Conservation (phyloP, 2,329 filamentous ascomycete genomes). For the Macrophomina phaseolina region DNA sequence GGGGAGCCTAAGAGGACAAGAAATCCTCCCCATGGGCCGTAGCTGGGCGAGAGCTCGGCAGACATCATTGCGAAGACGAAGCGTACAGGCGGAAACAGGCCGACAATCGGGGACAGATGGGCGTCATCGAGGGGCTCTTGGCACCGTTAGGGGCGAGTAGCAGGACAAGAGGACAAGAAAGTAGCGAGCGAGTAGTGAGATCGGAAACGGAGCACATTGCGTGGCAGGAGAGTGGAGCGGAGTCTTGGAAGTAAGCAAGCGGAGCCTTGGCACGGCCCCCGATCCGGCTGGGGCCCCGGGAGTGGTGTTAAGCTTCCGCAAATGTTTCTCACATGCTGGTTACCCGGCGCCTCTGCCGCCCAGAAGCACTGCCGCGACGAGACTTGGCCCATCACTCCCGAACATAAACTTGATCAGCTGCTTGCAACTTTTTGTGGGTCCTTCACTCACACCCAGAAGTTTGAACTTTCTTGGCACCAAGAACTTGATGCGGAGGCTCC, state of each 20-base stretch:
- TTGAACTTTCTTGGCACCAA: conserved; percentile 1
- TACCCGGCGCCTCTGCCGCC: conserved; percentile 15
- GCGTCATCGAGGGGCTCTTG: not conserved
- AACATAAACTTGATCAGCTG: conserved; percentile 6
- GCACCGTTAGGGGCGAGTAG: not conserved
- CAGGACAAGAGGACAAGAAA: conserved; percentile 5
- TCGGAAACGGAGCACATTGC: not conserved
- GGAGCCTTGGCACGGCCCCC: conserved; percentile 11
- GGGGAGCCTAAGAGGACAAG: conserved; percentile 17
- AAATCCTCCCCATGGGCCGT: conserved; percentile 8
- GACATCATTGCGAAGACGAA: conserved; percentile 7
- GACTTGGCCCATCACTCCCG: conserved; percentile 12
- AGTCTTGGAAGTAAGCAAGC: conserved; percentile 16
- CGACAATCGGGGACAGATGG: not conserved
- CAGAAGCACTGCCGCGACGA: not conserved
- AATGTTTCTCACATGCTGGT: not conserved
- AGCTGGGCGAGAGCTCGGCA: conserved; percentile 4
- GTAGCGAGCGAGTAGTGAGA: not conserved
- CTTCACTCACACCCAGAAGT: not conserved
- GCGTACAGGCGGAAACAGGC: conserved; percentile 1
- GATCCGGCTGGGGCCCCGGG: not conserved
- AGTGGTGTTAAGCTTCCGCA: conserved; percentile 1
- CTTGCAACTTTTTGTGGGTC: conserved; percentile 6
- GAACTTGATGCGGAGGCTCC: conserved; percentile 10
- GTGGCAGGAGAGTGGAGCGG: conserved; percentile 4